phyloP scores from a whole-genome alignment of 257 asterid genomes.

The Solanum medicagineum region DNA sequence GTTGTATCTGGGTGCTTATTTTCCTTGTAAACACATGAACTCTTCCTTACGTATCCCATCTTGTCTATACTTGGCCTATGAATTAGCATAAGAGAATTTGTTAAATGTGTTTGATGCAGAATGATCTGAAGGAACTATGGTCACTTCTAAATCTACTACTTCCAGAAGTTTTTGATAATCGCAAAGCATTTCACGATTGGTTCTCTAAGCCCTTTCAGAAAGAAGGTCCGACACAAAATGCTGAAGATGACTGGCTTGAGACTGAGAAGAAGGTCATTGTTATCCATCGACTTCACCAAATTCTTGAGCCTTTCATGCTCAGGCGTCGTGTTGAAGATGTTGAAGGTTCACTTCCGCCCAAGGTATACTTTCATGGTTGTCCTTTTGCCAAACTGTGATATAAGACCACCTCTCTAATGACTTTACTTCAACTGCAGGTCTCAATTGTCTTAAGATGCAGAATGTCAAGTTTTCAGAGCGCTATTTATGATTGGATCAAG shows the following conservation, averaged over 20 bases:
- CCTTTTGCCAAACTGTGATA: background rate
- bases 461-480: slow-evolving; percentile 95
- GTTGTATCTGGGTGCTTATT: background rate
- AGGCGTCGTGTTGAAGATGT: slow-evolving; percentile 99
- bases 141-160: slow-evolving; percentile 90
- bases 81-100: background rate
- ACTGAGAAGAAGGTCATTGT: slow-evolving; percentile 97
- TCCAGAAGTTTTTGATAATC: slow-evolving; percentile 96
- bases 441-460: slow-evolving; percentile 85
- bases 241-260: slow-evolving; percentile 99
- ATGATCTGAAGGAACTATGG: slow-evolving; percentile 98
- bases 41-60: background rate
- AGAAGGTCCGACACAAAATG: slow-evolving; percentile 71
- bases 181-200: slow-evolving; percentile 98
- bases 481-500: slow-evolving; percentile 95
- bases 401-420: slow-evolving; percentile 15
- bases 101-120: slow-evolving; percentile 43
- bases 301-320: slow-evolving; percentile 99
- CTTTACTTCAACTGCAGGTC: slow-evolving; percentile 49
- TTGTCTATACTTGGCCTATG: background rate
- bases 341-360: slow-evolving; percentile 99
- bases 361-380: slow-evolving; percentile 39
- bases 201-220: slow-evolving; percentile 96
- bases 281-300: slow-evolving; percentile 97
- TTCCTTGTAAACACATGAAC: background rate